Evolutionary conservation across 2,329 filamentous ascomycete genomes (phyloP).

Genomic region (Cordyceps fumosorosea): DNA sequence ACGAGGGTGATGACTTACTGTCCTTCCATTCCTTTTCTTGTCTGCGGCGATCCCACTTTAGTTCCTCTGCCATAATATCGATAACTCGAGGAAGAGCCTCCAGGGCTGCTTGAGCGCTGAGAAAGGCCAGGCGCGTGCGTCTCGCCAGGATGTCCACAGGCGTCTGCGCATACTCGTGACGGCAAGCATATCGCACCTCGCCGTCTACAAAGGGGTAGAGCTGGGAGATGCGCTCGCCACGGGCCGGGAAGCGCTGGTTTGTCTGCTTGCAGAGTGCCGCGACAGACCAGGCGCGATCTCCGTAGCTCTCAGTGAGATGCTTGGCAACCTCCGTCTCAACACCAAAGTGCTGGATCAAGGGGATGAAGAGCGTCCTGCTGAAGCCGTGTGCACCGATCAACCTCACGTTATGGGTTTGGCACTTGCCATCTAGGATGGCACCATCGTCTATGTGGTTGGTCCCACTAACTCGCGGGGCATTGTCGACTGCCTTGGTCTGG

Average conservation of each 20-base stretch:
- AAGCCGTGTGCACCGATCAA: conserved; percentile 80
- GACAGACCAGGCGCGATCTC: conserved; percentile 88
- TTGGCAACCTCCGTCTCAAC: conserved; percentile 88
- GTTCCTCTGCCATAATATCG: conserved; percentile 80
- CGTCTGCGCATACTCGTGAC: conserved; percentile 87
- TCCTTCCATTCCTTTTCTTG: conserved; percentile 79
- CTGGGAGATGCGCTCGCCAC: conserved; percentile 70
- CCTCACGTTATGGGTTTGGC: conserved; percentile 77
- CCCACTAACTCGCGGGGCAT: conserved; percentile 61
- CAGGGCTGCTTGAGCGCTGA: conserved; percentile 85
- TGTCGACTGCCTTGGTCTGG: conserved; percentile 46
- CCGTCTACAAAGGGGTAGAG: conserved; percentile 90
- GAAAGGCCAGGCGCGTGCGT: conserved; percentile 76
- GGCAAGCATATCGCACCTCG: conserved; percentile 80
- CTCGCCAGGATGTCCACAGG: conserved; percentile 83
- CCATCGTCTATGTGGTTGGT: conserved; percentile 65
- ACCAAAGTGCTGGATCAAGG: conserved; percentile 87
- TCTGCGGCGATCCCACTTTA: conserved; percentile 67
- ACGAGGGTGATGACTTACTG: conserved; percentile 37
- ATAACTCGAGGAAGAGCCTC: conserved; percentile 81
- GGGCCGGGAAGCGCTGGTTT: conserved; percentile 71
- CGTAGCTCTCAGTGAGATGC: conserved; percentile 81
- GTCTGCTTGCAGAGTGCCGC: conserved; percentile 74
- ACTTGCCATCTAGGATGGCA: conserved; percentile 57
- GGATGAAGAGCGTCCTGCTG: conserved; percentile 87